Conservation (phyloP, 2,329 filamentous ascomycete species). For the Cytospora mali region DNA sequence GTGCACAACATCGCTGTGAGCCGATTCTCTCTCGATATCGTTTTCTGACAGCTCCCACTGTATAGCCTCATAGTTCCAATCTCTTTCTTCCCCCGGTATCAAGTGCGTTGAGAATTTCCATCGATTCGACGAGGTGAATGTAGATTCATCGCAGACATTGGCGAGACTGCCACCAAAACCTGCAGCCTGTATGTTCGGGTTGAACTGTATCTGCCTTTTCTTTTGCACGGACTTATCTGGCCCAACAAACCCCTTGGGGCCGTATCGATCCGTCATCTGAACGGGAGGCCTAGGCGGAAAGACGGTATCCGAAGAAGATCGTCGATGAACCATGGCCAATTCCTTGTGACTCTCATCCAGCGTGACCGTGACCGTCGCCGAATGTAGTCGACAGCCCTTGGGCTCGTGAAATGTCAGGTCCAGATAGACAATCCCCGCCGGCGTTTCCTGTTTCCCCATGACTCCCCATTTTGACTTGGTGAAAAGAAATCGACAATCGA, state of each 20-base stretch:
- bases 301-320: not conserved
- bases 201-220: not conserved
- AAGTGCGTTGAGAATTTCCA: not conserved
- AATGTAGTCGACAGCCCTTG: not conserved
- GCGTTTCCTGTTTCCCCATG: not conserved
- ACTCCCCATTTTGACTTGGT: not conserved
- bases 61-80: not conserved
- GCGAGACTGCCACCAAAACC: not conserved
- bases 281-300: not conserved
- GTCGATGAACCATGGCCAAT: not conserved
- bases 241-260: not conserved
- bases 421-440: not conserved
- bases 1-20: not conserved
- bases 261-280: not conserved
- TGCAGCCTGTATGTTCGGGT: not conserved
- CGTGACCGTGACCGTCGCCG: not conserved
- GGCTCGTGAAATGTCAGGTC: not conserved
- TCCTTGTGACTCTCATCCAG: not conserved
- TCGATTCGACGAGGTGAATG: not conserved
- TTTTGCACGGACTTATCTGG: not conserved
- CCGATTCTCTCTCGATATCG: not conserved
- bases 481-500: not conserved
- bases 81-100: not conserved
- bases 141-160: too few relatives aligned
- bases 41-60: not conserved